These are phyloP conservation scores for Boletus barrowsii DNA, from an alignment of 768 basidiomycete species.

Conservation along the genomic window DNA sequence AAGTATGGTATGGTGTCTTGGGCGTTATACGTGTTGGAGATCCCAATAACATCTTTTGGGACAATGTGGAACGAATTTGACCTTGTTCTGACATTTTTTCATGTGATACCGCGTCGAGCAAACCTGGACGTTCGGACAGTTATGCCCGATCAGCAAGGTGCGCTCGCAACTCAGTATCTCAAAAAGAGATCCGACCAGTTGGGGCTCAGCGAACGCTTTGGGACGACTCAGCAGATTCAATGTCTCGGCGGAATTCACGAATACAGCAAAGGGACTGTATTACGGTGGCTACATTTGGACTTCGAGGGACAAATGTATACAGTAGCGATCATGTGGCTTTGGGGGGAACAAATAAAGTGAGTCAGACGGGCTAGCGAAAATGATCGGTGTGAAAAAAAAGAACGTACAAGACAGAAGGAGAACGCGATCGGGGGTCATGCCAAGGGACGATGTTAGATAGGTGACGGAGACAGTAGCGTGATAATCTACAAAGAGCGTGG, in stretches of 20 bases:
- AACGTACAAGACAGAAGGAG: conserved; percentile 16
- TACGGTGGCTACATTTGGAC: conserved; percentile 19
- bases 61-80: background rate
- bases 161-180: conserved; percentile 8
- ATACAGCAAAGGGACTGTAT: conserved; percentile 7
- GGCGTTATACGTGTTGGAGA: conserved; percentile 2
- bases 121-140: background rate
- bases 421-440: conserved; percentile 20
- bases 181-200: conserved; percentile 3
- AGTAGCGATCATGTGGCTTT: conserved; percentile 24
- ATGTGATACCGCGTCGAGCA: conserved; percentile 14
- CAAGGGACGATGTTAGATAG: conserved; percentile 21
- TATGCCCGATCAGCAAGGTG: conserved; percentile 14
- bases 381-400: conserved; percentile 23
- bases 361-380: conserved; percentile 9
- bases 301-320: conserved; percentile 10
- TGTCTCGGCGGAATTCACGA: conserved; percentile 21
- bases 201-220: conserved; percentile 15
- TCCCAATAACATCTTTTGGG: background rate
- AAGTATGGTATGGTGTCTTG: conserved; percentile 27
- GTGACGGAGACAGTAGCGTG: background rate
- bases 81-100: conserved; percentile 3
- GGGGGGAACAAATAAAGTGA: conserved; percentile 9
- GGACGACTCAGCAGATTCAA: background rate
- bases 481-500: conserved; percentile 9